phyloP scores from a whole-genome alignment of 495 filamentous ascomycete species.

The Talaromyces borbonicus region DNA sequence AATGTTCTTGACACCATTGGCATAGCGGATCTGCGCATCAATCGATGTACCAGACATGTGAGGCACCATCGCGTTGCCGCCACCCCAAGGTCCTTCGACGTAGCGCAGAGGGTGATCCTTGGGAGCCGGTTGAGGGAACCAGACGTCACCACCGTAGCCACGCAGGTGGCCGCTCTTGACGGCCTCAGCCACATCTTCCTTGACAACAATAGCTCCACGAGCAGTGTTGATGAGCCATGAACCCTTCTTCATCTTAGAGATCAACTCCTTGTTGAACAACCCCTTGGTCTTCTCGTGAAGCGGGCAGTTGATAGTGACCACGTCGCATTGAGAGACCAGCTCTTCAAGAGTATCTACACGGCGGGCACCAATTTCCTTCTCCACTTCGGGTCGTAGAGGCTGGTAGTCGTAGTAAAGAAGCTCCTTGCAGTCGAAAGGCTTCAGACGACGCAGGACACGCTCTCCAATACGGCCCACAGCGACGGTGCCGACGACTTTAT shows the following conservation, averaged over 20 bases:
- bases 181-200: constrained; percentile 95
- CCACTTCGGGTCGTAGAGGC: constrained; percentile 72
- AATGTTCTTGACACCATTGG: constrained; percentile 79
- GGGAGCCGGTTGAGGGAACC: constrained; percentile 89
- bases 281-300: constrained; percentile 95
- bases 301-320: constrained; percentile 99
- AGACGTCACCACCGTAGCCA: constrained; percentile 94
- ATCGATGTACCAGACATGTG: constrained; percentile 98
- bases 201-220: constrained; percentile 96
- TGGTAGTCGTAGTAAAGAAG: constrained; percentile 99
- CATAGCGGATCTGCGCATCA: constrained; percentile 94
- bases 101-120: constrained; percentile 89
- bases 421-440: constrained; percentile 99
- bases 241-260: constrained; percentile 98
- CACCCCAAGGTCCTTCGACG: constrained; percentile 89
- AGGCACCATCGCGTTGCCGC: constrained; percentile 95
- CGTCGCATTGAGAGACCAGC: constrained; percentile 90
- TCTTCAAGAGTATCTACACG: constrained; percentile 84
- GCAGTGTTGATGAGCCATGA: constrained; percentile 98
- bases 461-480: constrained; percentile 97
- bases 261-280: constrained; percentile 98
- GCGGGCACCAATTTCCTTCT: constrained; percentile 94
- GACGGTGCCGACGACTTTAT: constrained; percentile 96
- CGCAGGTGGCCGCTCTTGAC: constrained; percentile 89
- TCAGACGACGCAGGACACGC: constrained; percentile 89